Evolutionary conservation across 805 yeast species (phyloP), one percentile per base, ranked within the genome.

Genomic region (Cyberlindnera lachancei): DNA sequence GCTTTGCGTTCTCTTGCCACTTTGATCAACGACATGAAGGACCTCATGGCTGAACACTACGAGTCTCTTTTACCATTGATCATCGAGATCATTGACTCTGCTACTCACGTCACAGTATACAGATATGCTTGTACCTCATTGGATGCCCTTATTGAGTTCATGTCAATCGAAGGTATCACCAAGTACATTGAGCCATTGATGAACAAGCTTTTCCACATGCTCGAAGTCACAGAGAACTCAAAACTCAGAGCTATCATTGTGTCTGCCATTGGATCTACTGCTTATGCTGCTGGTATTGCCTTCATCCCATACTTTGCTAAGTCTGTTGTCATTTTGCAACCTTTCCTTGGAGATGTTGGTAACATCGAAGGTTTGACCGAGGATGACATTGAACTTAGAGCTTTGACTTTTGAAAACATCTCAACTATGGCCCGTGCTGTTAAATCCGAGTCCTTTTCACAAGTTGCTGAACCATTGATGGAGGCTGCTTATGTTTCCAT

Each of bases 371-470:
- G 87, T 45, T 65, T 84, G 68, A 66, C 81, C 40, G 96, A 86
- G 48, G 94, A 84, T 41, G 95, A 87, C 52, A 77, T 85, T 44
- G 95, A 87, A 62, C 74, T 92, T 50, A 76, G 94, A 58, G 96
- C 95, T 22, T 71, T 78, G 56, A 85, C 96, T 33, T 79, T 92
- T 46, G 99, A 92, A 66, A 82, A 92, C 52, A 74, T 92, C 45
- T 83, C 96, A 27, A 81, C 96, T 12, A 79, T 92, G 82, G 96
- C 95, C 35, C 75, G 88, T 58, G 96, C 99, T 35, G 96, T 92
- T 38, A 95, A 96, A 42, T 81, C 92, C 34, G 90, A 81, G 48
- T 68, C 86, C 1, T 92, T 92, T 63, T 74, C 84, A 25, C 75
- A 82, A 27, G 86, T 73, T 56, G 95, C 96, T 31, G 78, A 79